Base-by-base conservation (phyloP, 2,329 filamentous ascomycete genomes). In the Rutstroemia sp. region DNA sequence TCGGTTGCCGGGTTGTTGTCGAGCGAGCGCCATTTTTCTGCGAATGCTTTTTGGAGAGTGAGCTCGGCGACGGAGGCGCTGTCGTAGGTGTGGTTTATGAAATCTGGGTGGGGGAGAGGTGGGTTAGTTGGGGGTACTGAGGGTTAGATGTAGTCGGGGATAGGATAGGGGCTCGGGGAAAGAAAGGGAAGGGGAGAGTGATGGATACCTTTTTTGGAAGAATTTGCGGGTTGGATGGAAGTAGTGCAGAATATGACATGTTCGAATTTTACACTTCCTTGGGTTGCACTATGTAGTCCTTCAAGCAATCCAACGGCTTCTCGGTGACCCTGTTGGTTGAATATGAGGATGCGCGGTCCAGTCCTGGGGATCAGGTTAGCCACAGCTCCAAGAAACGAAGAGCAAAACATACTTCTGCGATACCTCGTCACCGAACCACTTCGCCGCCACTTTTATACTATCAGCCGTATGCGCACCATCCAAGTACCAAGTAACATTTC, bases 401-500 rank as follows among this genome's bases (percentile, higher is more conserved):
- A n/a, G 16, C 16, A 19, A 23, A 34, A 54, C 44, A 59, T 30
- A 69, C 66, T n/a, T 67, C 18, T 60, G 52, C 51, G 57, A 61
- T 42, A 64, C 74, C 64, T 80, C 76, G 9, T 71, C 70, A 2
- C 83, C 81, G 67, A 96, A 97, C 92, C 92, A 96, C 60, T 81
- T 80, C 0, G 86, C 86, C 4, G 90, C 90, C 62, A 90, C 80
- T 61, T 87, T 82, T 54, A 99, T 86, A 69, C 91, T 96, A 68
- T 97, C 92, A 3, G 87, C 78, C 0, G 92, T 99, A 71, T 99
- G 94, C 2, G 91, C 94, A 8, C 94, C 92, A 68, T 99, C 94
- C 19, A 99, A 81, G 67, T 92, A 87, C 92, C 92, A 99, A 16
- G 77, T 78, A 5, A 95, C 75, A 16, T 77, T 75, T 2, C 75